Percentiles rank a stretch among this genome's conserved stretches.
Evolutionary conservation across 192 early-diverging fungal genomes (phyloP).

Genomic region (Coemansia sp.): DNA sequence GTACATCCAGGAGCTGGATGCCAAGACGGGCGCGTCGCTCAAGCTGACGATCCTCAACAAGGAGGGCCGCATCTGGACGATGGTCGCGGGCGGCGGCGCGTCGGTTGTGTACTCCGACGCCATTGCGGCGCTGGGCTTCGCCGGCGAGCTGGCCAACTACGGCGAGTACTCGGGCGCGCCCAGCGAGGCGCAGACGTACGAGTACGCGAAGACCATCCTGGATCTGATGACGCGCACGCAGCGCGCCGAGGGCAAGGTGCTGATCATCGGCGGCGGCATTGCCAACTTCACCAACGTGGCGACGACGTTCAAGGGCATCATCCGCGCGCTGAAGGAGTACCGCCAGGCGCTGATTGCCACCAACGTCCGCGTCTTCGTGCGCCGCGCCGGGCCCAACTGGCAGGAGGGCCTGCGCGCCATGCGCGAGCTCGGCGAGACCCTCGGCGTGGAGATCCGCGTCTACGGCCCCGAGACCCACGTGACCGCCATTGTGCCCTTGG

Average conservation of each 20-base stretch:
- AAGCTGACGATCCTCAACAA: slow-evolving; percentile 97
- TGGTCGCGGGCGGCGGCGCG: slow-evolving; percentile 99
- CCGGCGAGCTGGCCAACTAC: slow-evolving; percentile 96
- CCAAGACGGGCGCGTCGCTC: slow-evolving; percentile 97
- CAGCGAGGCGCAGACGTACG: slow-evolving; percentile 98
- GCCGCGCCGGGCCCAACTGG: slow-evolving; percentile 98
- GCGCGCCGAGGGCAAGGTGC: slow-evolving; percentile 90
- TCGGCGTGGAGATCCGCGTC: slow-evolving; percentile 93
- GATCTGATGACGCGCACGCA: slow-evolving; percentile 93
- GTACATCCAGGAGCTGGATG: slow-evolving; percentile 95
- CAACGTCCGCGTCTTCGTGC: slow-evolving; percentile 92
- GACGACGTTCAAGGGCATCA: slow-evolving; percentile 98
- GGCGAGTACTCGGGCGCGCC: slow-evolving; percentile 99
- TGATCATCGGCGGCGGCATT: slow-evolving; percentile 99
- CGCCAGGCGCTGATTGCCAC: slow-evolving; percentile 82
- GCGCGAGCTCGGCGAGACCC: slow-evolving; percentile 86
- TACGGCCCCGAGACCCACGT: slow-evolving; percentile 98
- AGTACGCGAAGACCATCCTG: slow-evolving; percentile 97
- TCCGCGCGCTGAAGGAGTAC: slow-evolving; percentile 90
- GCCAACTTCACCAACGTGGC: slow-evolving; percentile 99
- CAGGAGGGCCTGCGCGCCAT: slow-evolving; percentile 97
- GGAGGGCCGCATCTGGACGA: slow-evolving; percentile 96
- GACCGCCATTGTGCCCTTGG: slow-evolving; percentile 97
- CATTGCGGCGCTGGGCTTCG: slow-evolving; percentile 94
- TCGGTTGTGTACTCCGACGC: slow-evolving; percentile 98